Base-by-base conservation (phyloP, 768 basidiomycete genomes). In the Pleurotus tuoliensis region DNA sequence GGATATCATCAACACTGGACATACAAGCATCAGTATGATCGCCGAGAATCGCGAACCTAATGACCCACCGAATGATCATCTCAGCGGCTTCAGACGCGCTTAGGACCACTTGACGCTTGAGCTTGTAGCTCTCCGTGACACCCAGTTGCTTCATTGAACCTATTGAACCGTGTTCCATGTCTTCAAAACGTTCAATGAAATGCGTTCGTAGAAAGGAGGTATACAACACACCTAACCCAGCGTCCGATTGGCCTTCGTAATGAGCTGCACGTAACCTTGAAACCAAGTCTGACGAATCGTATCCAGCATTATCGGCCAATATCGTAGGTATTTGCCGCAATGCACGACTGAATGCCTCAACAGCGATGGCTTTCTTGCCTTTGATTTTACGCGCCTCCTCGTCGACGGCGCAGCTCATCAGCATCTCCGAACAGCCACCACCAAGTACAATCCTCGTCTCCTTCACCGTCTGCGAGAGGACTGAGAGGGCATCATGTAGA, bases 351-450 rank as follows among this genome's bases (percentile, higher is more conserved):
- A 98, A 99, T 6, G 92, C 87, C 73, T 98, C 97, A 1, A 89
- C 89, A 11, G 97, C 97, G 60, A 98, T 84, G 5, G 94, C 92
- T 75, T 94, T 94, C 78, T 98, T 99, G 2, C 97, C 97, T 67
- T 87, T 87, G 47, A 94, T 83, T 59, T 82, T 84, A 60, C 88
- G 80, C 3, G 90, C 90, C 41, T 80, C 90, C 67, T 95, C 92
- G 41, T 99, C 97, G 8, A 95, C 91, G 1, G 92, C 90, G 63
- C 90, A 92, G 64, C 86, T 87, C 97, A 99, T 99, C 63, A 94
- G 70, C 94, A 97, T 98, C 77, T 99, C 97, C 1, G 94, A 87
- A 71, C 97, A 99, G 27, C 97, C 97, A 47, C 97, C 97, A 3
- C 97, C 97, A 25, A 98, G 86, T 2, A 93, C 90, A 2, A 92